Conservation (phyloP, 208 protist species). For the Leishmania gerbilli region DNA sequence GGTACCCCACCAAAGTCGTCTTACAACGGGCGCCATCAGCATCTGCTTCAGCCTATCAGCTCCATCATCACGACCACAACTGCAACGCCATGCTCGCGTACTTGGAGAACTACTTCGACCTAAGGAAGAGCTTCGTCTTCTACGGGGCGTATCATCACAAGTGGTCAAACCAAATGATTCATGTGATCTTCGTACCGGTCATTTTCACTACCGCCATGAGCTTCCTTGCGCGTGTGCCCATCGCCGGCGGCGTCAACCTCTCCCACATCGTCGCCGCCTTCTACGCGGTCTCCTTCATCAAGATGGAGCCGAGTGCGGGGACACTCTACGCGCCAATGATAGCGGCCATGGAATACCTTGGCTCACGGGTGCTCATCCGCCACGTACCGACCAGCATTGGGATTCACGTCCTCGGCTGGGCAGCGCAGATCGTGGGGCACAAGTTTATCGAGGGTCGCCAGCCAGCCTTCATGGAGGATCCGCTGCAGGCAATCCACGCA, state of each 20-base stretch:
- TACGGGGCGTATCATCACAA: slow-evolving; percentile 75
- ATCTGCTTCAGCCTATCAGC: not conserved
- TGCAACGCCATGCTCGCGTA: slow-evolving; percentile 32
- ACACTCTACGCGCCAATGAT: slow-evolving; percentile 55
- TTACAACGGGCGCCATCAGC: not conserved
- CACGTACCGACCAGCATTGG: slow-evolving; percentile 34
- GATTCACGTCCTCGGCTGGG: slow-evolving; percentile 53
- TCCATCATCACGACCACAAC: not conserved
- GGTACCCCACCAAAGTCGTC: not conserved
- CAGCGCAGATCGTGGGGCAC: slow-evolving; percentile 71
- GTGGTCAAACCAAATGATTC: slow-evolving; percentile 67
- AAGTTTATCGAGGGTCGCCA: slow-evolving; percentile 44
- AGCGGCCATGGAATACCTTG: slow-evolving; percentile 43
- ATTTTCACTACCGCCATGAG: slow-evolving; percentile 73
- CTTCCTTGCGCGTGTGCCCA: slow-evolving; percentile 39
- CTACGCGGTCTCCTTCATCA: slow-evolving; percentile 61
- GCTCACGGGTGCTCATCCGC: slow-evolving; percentile 21
- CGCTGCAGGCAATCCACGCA: slow-evolving; percentile 68
- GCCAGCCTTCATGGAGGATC: slow-evolving; percentile 79
- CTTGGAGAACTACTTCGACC: slow-evolving; percentile 56
- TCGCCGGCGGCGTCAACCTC: slow-evolving; percentile 43
- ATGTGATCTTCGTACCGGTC: slow-evolving; percentile 73
- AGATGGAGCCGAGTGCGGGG: slow-evolving; percentile 63
- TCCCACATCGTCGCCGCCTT: slow-evolving; percentile 46
- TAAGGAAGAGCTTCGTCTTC: slow-evolving; percentile 72